phyloP scores from a whole-genome alignment of 108 stramenopile genomes.

The Mediolabrus comicus region DNA sequence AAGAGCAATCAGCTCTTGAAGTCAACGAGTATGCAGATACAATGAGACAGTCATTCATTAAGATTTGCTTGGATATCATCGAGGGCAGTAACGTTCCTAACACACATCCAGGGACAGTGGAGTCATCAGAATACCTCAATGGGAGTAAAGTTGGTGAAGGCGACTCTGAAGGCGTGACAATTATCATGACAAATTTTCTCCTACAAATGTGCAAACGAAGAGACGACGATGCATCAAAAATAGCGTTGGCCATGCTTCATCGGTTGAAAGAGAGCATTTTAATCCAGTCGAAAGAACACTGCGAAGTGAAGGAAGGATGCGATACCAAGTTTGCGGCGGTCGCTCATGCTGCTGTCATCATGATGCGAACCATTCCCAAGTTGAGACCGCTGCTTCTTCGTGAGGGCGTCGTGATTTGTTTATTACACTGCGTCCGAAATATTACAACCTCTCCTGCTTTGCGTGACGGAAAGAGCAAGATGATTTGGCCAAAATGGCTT shows the following conservation, averaged over 20 bases:
- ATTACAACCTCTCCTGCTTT: constrained; percentile 20
- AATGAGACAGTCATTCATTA: constrained; percentile 10
- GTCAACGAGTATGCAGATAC: constrained; percentile 42
- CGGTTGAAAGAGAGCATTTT: constrained; percentile 39
- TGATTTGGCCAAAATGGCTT: constrained; percentile 72
- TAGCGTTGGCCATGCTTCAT: constrained; percentile 46
- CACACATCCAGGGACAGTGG: not conserved
- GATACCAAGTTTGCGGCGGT: constrained; percentile 52
- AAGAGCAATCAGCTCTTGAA: constrained; percentile 32
- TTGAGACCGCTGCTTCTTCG: constrained; percentile 56
- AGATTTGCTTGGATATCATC: constrained; percentile 26
- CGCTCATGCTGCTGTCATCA: constrained; percentile 67
- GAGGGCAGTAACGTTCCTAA: constrained; percentile 16
- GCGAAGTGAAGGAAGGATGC: constrained; percentile 39
- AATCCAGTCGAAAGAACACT: constrained; percentile 30
- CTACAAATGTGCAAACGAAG: constrained; percentile 59
- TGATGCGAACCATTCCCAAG: constrained; percentile 68
- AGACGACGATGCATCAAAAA: constrained; percentile 43
- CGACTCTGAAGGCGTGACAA: constrained; percentile 67
- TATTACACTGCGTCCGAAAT: constrained; percentile 53
- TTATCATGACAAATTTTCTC: constrained; percentile 72
- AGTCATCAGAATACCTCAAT: constrained; percentile 10
- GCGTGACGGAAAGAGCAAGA: constrained; percentile 16
- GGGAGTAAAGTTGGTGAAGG: constrained; percentile 21
- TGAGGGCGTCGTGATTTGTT: constrained; percentile 46